phyloP scores from a whole-genome alignment of 352 stramenopile species.

The Discostella stelligera region DNA sequence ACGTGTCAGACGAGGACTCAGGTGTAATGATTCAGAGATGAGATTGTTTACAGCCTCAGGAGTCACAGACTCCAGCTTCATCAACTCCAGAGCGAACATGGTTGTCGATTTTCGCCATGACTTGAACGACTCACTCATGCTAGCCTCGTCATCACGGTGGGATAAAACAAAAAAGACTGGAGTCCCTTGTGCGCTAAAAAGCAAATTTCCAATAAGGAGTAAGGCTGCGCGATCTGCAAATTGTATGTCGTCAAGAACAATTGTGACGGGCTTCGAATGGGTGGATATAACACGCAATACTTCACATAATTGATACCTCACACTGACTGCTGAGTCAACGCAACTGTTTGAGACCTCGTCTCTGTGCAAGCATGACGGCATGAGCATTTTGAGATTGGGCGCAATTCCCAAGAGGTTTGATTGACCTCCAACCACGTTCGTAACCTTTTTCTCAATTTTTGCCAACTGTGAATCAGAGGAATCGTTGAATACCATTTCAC shows the following conservation, averaged over 20 bases:
- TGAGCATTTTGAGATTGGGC: slow-evolving; percentile 21
- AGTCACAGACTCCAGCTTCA: slow-evolving; percentile 26
- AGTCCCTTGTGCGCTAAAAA: slow-evolving; percentile 9
- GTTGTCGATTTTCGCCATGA: slow-evolving; percentile 17
- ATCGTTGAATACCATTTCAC: slow-evolving; percentile 10
- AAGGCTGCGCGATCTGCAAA: slow-evolving; percentile 24
- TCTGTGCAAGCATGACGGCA: background rate
- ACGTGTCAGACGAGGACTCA: slow-evolving; percentile 37
- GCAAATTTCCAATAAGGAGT: slow-evolving; percentile 21
- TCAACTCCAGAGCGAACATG: slow-evolving; percentile 15
- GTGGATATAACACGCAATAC: slow-evolving; percentile 13
- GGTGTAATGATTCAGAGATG: slow-evolving; percentile 33
- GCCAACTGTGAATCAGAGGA: slow-evolving; percentile 15
- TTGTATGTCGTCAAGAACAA: slow-evolving; percentile 41
- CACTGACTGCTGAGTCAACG: slow-evolving; percentile 18
- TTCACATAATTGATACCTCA: slow-evolving; percentile 15
- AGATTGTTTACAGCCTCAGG: slow-evolving; percentile 32
- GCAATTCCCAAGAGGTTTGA: slow-evolving; percentile 5
- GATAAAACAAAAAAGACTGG: slow-evolving; percentile 32
- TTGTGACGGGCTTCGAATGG: slow-evolving; percentile 14
- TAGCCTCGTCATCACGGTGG: slow-evolving; percentile 36
- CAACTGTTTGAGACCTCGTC: background rate
- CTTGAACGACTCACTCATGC: slow-evolving; percentile 7
- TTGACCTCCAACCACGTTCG: slow-evolving; percentile 20
- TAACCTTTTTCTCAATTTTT: slow-evolving; percentile 10